These are phyloP conservation scores for Epichloe bromicola DNA, from an alignment of 2,329 filamentous ascomycete species.

Conservation along the genomic window DNA sequence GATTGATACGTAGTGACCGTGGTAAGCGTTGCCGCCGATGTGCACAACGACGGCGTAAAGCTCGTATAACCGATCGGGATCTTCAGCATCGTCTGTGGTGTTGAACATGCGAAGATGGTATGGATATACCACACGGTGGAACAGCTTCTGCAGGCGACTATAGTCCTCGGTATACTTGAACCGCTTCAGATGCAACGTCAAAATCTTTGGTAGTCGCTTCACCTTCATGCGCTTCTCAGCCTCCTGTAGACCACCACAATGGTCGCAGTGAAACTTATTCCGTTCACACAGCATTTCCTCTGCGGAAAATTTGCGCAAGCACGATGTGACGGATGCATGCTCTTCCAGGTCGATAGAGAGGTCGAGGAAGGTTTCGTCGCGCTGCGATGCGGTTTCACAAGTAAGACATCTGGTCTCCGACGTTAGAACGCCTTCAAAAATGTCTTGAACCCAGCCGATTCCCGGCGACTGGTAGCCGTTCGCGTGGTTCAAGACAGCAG, in stretches of 20 bases:
- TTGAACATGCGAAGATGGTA: conserved; percentile 96
- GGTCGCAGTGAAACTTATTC: conserved; percentile 98
- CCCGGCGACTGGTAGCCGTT: conserved; percentile 42
- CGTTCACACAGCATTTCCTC: conserved; percentile 97
- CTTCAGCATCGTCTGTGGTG: conserved; percentile 87
- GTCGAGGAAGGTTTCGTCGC: conserved; percentile 92
- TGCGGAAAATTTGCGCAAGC: conserved; percentile 87
- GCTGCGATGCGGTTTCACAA: conserved; percentile 87
- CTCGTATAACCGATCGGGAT: conserved; percentile 89
- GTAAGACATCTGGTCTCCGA: conserved; percentile 95
- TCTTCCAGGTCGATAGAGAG: conserved; percentile 91
- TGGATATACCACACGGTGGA: conserved; percentile 92
- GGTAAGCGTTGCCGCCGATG: conserved; percentile 91
- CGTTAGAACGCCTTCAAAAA: conserved; percentile 88
- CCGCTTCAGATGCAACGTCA: conserved; percentile 86
- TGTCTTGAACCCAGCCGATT: conserved; percentile 87
- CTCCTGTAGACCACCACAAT: conserved; percentile 90
- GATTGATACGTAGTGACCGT: conserved; percentile 94
- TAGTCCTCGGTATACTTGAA: conserved; percentile 98
- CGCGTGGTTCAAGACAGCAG: conserved; percentile 22
- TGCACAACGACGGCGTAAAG: conserved; percentile 95
- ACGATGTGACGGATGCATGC: conserved; percentile 92
- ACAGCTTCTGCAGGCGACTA: conserved; percentile 86
- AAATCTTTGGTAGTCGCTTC: conserved; percentile 79
- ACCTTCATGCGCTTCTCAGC: conserved; percentile 99